These are phyloP conservation scores for Leucosporidium creatinivorum DNA, from an alignment of 768 basidiomycete genomes.

Conservation along the genomic window DNA sequence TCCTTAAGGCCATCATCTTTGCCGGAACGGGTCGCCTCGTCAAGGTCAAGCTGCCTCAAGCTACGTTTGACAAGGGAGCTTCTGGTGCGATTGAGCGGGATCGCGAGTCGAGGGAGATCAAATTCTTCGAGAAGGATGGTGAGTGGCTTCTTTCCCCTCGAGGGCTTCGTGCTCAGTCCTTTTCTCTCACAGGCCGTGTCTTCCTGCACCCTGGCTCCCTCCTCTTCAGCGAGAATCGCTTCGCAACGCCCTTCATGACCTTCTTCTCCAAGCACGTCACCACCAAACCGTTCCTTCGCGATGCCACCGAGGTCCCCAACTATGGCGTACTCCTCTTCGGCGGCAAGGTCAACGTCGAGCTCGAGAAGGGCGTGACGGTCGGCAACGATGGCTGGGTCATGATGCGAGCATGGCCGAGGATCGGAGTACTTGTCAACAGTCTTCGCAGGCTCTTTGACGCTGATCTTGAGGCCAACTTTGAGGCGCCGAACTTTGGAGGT, in stretches of 20 bases:
- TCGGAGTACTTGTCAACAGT: constrained; percentile 81
- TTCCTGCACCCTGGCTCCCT: constrained; percentile 79
- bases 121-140: constrained; percentile 62
- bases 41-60: constrained; percentile 63
- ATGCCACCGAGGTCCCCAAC: constrained; percentile 69
- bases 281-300: constrained; percentile 73
- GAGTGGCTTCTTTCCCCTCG: constrained; percentile 38
- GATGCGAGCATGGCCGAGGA: constrained; percentile 76
- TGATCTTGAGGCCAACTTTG: constrained; percentile 59
- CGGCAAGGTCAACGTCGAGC: constrained; percentile 67
- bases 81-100: constrained; percentile 77
- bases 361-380: constrained; percentile 67
- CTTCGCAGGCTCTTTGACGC: constrained; percentile 65
- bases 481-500: constrained; percentile 47
- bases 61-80: constrained; percentile 76
- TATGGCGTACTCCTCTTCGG: constrained; percentile 80
- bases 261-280: constrained; percentile 80
- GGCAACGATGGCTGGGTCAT: constrained; percentile 50
- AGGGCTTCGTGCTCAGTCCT: no score
- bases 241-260: constrained; percentile 65
- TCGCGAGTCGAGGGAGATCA: constrained; percentile 74
- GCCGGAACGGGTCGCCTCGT: constrained; percentile 79
- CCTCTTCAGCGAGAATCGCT: constrained; percentile 62
- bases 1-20: constrained; percentile 75
- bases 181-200: constrained; percentile 47